A percentile compares a stretch with the other conserved stretches of the same genome.
Evolutionary conservation across 1,284 basidiomycete species (phyloP).

Genomic region (Heterobasidion occidentale): DNA sequence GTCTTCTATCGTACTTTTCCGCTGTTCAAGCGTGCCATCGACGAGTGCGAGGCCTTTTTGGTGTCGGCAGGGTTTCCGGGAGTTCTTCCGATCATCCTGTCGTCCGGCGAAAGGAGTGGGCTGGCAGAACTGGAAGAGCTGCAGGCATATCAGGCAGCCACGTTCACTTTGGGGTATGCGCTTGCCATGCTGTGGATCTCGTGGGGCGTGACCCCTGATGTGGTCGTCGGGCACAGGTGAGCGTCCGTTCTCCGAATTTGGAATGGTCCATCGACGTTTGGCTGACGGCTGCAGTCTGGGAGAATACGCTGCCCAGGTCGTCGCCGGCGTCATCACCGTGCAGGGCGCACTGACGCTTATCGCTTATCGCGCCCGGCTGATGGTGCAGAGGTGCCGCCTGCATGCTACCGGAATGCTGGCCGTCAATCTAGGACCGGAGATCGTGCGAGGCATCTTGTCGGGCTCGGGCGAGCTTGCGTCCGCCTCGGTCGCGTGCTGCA

Average conservation of each 20-base stretch:
- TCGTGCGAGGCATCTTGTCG: constrained; percentile 28
- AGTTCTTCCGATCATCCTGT: constrained; percentile 36
- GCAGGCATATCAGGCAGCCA: constrained; percentile 43
- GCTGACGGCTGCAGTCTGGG: constrained; percentile 40
- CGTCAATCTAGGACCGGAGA: constrained; percentile 29
- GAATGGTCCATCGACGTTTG: not conserved
- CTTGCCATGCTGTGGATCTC: constrained; percentile 53
- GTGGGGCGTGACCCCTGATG: constrained; percentile 53
- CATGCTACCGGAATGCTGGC: constrained; percentile 52
- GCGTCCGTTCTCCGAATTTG: constrained; percentile 7
- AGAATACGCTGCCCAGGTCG: constrained; percentile 61
- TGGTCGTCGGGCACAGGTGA: constrained; percentile 62
- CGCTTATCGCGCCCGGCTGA: constrained; percentile 46
- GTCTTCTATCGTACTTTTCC: constrained; percentile 40
- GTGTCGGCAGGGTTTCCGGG: constrained; percentile 40
- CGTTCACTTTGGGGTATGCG: constrained; percentile 55
- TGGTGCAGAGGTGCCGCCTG: constrained; percentile 37
- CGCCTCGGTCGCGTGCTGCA: constrained; percentile 52
- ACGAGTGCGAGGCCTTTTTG: constrained; percentile 49
- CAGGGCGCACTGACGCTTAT: constrained; percentile 52
- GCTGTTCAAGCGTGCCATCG: constrained; percentile 40
- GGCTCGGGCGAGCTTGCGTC: constrained; percentile 24
- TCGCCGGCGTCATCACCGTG: constrained; percentile 45
- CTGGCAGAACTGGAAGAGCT: constrained; percentile 24
- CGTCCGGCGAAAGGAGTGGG: constrained; percentile 13